phyloP scores from a whole-genome alignment of 2,329 filamentous ascomycete genomes.

The Cladosporium sp. region DNA sequence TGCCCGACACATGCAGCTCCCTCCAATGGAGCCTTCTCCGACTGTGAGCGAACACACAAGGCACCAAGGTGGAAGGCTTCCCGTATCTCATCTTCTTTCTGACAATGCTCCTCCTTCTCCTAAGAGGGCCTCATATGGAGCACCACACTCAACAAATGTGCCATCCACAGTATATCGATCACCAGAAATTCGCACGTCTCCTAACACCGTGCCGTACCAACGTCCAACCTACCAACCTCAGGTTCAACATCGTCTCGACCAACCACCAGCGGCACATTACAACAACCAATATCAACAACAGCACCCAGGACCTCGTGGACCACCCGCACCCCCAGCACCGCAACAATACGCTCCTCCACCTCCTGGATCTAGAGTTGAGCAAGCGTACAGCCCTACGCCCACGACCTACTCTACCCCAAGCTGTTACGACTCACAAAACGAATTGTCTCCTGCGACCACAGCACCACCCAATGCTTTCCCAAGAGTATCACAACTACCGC shows the following conservation, averaged over 20 bases:
- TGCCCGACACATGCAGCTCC: constrained; percentile 33
- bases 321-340: constrained; percentile 5
- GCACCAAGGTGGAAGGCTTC: constrained; percentile 23
- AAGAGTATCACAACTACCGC: constrained; percentile 26
- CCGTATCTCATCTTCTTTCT: constrained; percentile 33
- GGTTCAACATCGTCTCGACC: constrained; percentile 26
- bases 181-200: constrained; percentile 6
- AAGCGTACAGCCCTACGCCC: constrained; percentile 27
- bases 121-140: constrained; percentile 38
- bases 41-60: constrained; percentile 24
- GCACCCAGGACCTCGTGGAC: constrained; percentile 23
- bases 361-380: neutral
- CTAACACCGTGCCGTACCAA: constrained; percentile 23
- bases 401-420: constrained; percentile 26
- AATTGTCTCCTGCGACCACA: constrained; percentile 2
- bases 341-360: constrained; percentile 20
- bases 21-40: constrained; percentile 44
- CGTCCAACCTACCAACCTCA: constrained; percentile 31
- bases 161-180: constrained; percentile 22
- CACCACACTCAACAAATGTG: constrained; percentile 26
- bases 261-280: constrained; percentile 17
- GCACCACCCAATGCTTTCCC: constrained; percentile 13
- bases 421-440: constrained; percentile 25
- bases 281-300: constrained; percentile 22
- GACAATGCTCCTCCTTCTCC: constrained; percentile 24